phyloP scores from a whole-genome alignment of 2,329 filamentous ascomycete species.

The Pezicula neosporulosa region DNA sequence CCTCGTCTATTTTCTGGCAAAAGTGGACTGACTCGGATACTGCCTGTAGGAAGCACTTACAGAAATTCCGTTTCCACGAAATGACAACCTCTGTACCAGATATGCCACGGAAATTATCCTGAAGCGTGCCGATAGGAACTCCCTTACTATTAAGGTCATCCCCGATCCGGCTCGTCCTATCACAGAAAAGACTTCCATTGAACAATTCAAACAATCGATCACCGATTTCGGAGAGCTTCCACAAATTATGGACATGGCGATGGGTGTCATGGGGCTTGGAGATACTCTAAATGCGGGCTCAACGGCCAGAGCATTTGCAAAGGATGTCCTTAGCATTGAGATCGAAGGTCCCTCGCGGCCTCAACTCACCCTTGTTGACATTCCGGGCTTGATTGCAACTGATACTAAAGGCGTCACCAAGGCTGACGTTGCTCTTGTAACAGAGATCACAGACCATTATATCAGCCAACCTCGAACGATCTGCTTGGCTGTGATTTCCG shows the following conservation, averaged over 20 bases:
- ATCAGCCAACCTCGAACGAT: conserved; percentile 39
- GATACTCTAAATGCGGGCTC: background rate
- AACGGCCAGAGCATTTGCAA: conserved; percentile 15
- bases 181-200: conserved; percentile 43
- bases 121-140: conserved; percentile 30
- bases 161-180: conserved; percentile 46
- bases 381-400: conserved; percentile 29
- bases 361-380: conserved; percentile 28
- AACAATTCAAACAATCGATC: conserved; percentile 22
- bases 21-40: too few species aligned
- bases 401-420: conserved; percentile 19
- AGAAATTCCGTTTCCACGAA: conserved; percentile 56
- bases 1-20: too few species aligned
- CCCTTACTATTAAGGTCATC: conserved; percentile 51
- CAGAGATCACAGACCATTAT: conserved; percentile 32
- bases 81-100: conserved; percentile 57
- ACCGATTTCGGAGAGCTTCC: conserved; percentile 24
- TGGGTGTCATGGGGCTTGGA: conserved; percentile 19
- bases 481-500: conserved; percentile 42
- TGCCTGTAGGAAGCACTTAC: conserved; percentile 49
- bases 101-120: conserved; percentile 47
- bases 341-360: conserved; percentile 20
- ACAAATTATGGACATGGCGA: conserved; percentile 23
- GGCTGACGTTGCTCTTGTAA: conserved; percentile 23
- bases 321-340: conserved; percentile 25